Base-by-base conservation (phyloP, 345 rosid species). In the Theobroma cacao region DNA sequence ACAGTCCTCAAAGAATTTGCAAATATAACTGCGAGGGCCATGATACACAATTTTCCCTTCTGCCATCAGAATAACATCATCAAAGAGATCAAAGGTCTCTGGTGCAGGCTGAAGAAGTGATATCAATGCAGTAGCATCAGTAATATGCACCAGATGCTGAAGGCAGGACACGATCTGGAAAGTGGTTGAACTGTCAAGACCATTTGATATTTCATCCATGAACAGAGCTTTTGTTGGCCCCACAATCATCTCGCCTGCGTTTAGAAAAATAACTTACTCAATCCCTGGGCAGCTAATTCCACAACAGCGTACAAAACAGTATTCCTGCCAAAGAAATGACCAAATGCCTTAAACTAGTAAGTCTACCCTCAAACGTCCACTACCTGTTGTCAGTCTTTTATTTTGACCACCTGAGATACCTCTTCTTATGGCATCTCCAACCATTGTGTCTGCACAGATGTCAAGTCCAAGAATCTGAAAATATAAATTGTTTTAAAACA, bases 61-160 rank as follows among this genome's bases (percentile, higher is more conserved):
- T 7, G 92, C 88, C 91, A 52, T 22, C 22, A 52, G 20, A 52
- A 52, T 18, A 52, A 52, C 10, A 50, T 52, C 5, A 52, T 52
- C 93, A 52, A 92, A 92, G 65, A 92, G 93, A 56, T 89, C 80
- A 72, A 85, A 92, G 58, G 87, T 85, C 81, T 90, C 91, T 0
- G 93, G 93, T 30, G 93, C 89, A 1, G 97, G 94, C 83, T 92
- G 93, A 77, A 92, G 97, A 70, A 92, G 93, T 1, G 94, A 86
- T 78, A 90, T 77, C 78, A 90, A 69, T 2, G 81, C 78, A 4
- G 97, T 89, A 28, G 90, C 86, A 72, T 90, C 86, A 9, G 89
- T 83, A 20, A 85, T 56, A 36, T 88, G 94, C 64, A 86, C 97
- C 59, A 86, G 43, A 18, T 88, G 92, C 84, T 86, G 87, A 76